Percentiles rank a stretch among this genome's conserved stretches.
These are phyloP conservation scores for Emmonsia crescens DNA, from an alignment of 2,329 filamentous ascomycete genomes.

Conservation along the genomic window DNA sequence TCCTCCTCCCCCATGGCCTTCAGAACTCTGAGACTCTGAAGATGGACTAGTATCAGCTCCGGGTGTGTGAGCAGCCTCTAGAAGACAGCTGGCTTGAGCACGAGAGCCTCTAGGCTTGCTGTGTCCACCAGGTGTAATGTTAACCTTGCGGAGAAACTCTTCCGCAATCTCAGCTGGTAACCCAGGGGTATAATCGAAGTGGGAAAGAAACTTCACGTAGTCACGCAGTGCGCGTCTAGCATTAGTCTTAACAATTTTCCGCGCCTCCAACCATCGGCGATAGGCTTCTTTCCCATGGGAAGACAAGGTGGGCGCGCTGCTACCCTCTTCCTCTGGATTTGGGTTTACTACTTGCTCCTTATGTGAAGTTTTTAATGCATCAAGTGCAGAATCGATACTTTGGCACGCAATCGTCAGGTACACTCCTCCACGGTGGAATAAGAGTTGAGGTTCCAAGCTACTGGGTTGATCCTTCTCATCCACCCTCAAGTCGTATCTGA, in stretches of 20 bases:
- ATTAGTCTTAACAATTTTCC: constrained; percentile 60
- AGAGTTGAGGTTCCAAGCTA: constrained; percentile 61
- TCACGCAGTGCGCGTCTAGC: constrained; percentile 68
- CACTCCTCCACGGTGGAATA: constrained; percentile 64
- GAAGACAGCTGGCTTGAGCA: constrained; percentile 11
- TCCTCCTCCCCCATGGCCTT: constrained; percentile 3
- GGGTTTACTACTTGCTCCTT: constrained; percentile 3
- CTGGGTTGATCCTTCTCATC: constrained; percentile 59
- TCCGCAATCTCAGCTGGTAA: constrained; percentile 45
- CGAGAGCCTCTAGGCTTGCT: constrained; percentile 28
- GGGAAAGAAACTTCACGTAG: constrained; percentile 59
- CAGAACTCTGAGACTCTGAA: constrained; percentile 10
- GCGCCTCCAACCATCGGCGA: constrained; percentile 44
- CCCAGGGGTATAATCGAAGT: constrained; percentile 69
- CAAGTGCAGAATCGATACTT: constrained; percentile 49
- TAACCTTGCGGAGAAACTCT: constrained; percentile 48
- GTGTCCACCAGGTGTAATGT: constrained; percentile 42
- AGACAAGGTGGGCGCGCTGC: constrained; percentile 23
- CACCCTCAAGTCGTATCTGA: constrained; percentile 42
- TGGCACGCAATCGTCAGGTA: constrained; percentile 63
- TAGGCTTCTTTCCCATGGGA: constrained; percentile 39
- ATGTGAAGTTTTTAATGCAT: constrained; percentile 26
- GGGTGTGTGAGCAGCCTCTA: constrained; percentile 22
- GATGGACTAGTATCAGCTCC: neutral
- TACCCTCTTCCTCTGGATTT: constrained; percentile 14